phyloP scores from a whole-genome alignment of 2,329 filamentous ascomycete genomes.

The Chaetothyriales sp. region DNA sequence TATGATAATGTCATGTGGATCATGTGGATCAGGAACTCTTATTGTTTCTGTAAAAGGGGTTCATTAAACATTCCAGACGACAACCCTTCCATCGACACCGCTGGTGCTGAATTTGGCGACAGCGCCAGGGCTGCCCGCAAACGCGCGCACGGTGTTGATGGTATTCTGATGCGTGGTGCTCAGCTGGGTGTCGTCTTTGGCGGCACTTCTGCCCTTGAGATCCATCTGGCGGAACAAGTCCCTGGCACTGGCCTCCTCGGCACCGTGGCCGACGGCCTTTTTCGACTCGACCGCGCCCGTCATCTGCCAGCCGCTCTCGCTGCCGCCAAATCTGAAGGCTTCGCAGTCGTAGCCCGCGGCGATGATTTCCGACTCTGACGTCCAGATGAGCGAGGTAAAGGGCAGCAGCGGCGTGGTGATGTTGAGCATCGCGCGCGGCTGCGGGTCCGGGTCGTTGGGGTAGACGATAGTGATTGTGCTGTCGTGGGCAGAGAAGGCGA shows the following conservation, averaged over 20 bases:
- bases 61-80: conserved; percentile 57
- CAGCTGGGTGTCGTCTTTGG: conserved; percentile 81
- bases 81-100: conserved; percentile 69
- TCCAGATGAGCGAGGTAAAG: conserved; percentile 89
- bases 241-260: conserved; percentile 76
- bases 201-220: conserved; percentile 63
- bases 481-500: conserved; percentile 90
- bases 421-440: conserved; percentile 78
- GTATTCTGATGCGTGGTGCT: conserved; percentile 97
- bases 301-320: conserved; percentile 68
- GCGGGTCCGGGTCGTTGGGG: conserved; percentile 77
- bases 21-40: not conserved
- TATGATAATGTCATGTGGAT: not conserved
- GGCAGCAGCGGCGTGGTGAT: conserved; percentile 81
- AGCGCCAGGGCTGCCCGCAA: conserved; percentile 49
- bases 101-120: conserved; percentile 77
- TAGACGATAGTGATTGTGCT: conserved; percentile 96
- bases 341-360: conserved; percentile 73
- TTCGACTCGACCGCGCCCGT: conserved; percentile 69
- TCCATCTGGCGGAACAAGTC: conserved; percentile 99
- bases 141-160: conserved; percentile 69
- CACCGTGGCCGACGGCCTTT: conserved; percentile 45
- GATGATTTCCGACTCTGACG: conserved; percentile 79
- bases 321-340: conserved; percentile 76
- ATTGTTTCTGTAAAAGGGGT: not conserved